Base-by-base conservation (phyloP, 169 alveolate species). In the Besnoitia besnoiti region DNA sequence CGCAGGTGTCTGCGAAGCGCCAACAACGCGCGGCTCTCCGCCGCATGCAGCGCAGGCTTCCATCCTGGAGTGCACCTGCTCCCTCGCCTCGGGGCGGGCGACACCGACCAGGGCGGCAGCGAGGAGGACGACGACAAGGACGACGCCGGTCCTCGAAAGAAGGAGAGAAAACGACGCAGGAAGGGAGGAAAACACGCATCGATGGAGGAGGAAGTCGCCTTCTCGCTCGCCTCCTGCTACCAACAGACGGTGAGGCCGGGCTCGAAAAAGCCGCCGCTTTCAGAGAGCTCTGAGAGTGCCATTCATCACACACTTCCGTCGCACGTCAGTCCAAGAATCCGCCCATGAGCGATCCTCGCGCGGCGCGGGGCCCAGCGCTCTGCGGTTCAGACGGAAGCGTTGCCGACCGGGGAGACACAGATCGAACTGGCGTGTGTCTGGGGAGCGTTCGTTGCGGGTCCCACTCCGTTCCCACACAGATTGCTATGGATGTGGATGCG, bases 1-100 rank as follows among this genome's bases (percentile, higher is more conserved):
- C 91, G 94, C 30, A 40, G 93, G 62, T 90, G 89, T 40, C 90
- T 61, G 49, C 51, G 90, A 33, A 90, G 77, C 62, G 47, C 37
- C 47, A 44, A 49, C 49, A 49, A 77, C 61, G 40, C 44, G n/a
- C 87, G 59, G 40, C 59, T 77, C 49, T 67, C 44, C 80, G 80
- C 80, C 7, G 80, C 80, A 1, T 33, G 46, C 80, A 67, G 80
- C 44, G 42, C 80, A 5, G 46, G 42, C 14, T 35, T 67, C 10
- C 39, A n/a, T 2, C 80, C 80, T 0, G 80, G 24, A 37, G 10
- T 67, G 39, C 80, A 33, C 44, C 80, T 67, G 0, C 80, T 10
- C 19, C 62, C 19, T 8, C 80, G 39, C 44, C 10, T 67, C 80
- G 39, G 12, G 80, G 80, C 3, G 80, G 51, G 33, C 12, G 92